Percentiles rank a stretch among this genome's conserved stretches.
Conservation (phyloP, 768 basidiomycete genomes). For the Lepiota brunneoincarnata region DNA sequence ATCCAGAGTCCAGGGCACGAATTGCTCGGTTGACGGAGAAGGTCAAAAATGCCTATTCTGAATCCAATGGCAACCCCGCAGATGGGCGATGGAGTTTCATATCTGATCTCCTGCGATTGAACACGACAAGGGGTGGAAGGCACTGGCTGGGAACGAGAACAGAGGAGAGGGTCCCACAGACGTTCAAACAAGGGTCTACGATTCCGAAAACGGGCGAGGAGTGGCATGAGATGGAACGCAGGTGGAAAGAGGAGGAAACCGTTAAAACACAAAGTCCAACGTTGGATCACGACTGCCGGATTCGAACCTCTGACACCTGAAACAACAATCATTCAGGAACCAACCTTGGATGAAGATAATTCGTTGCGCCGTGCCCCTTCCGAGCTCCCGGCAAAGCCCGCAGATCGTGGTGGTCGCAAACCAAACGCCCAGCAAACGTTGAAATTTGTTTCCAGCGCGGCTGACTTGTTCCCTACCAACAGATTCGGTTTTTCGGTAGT, state of each 20-base stretch:
- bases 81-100: conserved; percentile 10
- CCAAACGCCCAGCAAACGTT: background rate
- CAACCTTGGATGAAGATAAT: background rate
- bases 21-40: background rate
- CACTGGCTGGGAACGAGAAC: conserved; percentile 4
- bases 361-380: background rate
- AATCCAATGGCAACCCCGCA: conserved; percentile 7
- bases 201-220: conserved; percentile 4
- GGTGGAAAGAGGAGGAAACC: conserved; percentile 7
- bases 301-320: conserved; percentile 10
- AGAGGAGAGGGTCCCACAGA: background rate
- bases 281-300: conserved; percentile 9
- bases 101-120: conserved; percentile 7
- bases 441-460: background rate
- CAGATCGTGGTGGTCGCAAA: background rate
- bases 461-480: background rate
- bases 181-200: conserved; percentile 1
- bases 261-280: conserved; percentile 8
- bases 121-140: conserved; percentile 1
- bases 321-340: background rate
- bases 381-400: background rate
- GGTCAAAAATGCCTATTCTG: conserved; percentile 4
- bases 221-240: conserved; percentile 5
- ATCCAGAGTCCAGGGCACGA: background rate
- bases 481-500: conserved; percentile 2